A percentile compares a stretch with the other conserved stretches of the same genome.
Conservation (phyloP, 148 eudicot genomes). For the Fagopyrum homotropicum region DNA sequence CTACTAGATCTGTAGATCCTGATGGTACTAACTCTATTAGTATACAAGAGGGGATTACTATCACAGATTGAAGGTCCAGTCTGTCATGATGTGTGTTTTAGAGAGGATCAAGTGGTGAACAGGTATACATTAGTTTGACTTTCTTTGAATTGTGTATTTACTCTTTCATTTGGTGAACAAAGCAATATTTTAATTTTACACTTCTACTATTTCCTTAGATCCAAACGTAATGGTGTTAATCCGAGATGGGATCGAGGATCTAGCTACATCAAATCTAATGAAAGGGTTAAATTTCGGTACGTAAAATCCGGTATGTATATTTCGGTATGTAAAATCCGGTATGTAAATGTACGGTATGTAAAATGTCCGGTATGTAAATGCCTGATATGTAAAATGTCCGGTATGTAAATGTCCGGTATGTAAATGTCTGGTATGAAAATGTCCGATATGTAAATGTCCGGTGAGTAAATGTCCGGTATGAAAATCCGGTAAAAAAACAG, state of each 20-base stretch:
- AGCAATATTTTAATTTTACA: neutral
- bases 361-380: too few species aligned
- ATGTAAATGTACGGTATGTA: too few species aligned
- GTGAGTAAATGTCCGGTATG: too few species aligned
- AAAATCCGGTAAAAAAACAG: too few species aligned
- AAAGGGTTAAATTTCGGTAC: constrained; percentile 6
- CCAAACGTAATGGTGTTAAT: constrained; percentile 16
- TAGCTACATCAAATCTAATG: constrained; percentile 24
- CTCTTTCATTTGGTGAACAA: neutral
- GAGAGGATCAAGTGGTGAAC: constrained; percentile 24
- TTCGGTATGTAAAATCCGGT: too few species aligned
- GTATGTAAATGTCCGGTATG: too few species aligned
- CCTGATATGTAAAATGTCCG: too few species aligned
- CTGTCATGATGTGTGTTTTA: constrained; percentile 15
- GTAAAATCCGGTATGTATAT: too few species aligned
- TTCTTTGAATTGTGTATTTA: constrained; percentile 2
- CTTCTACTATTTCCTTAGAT: neutral
- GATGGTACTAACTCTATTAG: constrained; percentile 19
- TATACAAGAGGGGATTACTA: constrained; percentile 23
- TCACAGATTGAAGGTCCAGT: constrained; percentile 26
- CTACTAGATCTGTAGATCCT: constrained; percentile 15
- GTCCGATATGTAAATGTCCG: too few species aligned
- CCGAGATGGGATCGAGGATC: constrained; percentile 26
- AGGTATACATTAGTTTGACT: constrained; percentile 21
- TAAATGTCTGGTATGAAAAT: too few species aligned